Conservation (phyloP, 2,329 filamentous ascomycete genomes). For the Arthroderma sp. region DNA sequence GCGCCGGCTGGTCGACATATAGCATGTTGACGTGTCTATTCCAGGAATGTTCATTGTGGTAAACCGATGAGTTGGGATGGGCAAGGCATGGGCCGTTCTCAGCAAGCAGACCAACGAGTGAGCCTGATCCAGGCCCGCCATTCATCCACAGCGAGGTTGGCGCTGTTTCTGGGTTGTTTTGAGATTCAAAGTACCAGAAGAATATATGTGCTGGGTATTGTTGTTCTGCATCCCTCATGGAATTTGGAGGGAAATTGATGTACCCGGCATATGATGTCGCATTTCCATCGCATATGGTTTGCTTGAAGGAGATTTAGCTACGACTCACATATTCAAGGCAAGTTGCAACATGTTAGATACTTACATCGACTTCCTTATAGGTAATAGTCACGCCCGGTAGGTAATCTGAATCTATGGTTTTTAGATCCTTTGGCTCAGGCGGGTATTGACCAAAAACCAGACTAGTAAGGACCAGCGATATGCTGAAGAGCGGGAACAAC, state of each 20-base stretch:
- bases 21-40: slow-evolving; percentile 51
- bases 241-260: slow-evolving; percentile 2
- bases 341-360: neutral
- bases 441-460: neutral
- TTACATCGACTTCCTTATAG: slow-evolving; percentile 1
- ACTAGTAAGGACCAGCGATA: neutral
- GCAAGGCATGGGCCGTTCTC: slow-evolving; percentile 27
- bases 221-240: slow-evolving; percentile 1
- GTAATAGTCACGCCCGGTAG: slow-evolving; percentile 1
- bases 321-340: neutral
- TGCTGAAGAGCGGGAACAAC: too few relatives aligned
- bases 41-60: slow-evolving; percentile 31
- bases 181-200: slow-evolving; percentile 34
- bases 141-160: slow-evolving; percentile 31
- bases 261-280: slow-evolving; percentile 2
- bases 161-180: slow-evolving; percentile 23
- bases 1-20: slow-evolving; percentile 51
- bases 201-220: slow-evolving; percentile 29
- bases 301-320: neutral
- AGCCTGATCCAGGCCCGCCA: slow-evolving; percentile 25
- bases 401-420: neutral
- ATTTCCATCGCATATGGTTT: neutral
- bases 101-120: slow-evolving; percentile 24
- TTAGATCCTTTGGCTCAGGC: neutral
- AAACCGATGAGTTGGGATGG: neutral